Evolutionary conservation across 768 basidiomycete species (phyloP), one percentile per base, ranked within the genome.

Genomic region (Hebeloma cylindrosporum): DNA sequence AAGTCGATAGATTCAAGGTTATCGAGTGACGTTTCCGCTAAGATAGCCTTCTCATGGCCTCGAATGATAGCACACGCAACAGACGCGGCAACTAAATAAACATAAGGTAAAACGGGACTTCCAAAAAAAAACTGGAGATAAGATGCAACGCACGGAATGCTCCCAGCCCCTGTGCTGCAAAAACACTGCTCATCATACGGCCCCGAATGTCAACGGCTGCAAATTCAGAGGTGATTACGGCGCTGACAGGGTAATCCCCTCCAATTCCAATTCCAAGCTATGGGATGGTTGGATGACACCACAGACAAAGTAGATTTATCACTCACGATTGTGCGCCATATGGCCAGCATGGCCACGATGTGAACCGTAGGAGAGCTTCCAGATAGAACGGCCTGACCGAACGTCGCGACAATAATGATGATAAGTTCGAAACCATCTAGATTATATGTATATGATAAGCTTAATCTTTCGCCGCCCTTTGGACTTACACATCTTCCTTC

Each of bases 191-290:
- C 89, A 95, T 93, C 65, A 95, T 80, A 17, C 91, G 75, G 33
- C 92, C 92, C 52, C 92, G 80, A 36, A 73, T 80, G 30, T 77
- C 77, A 13, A 83, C 85, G 0, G 88, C 74, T 1, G 92, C 85
- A 54, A 93, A 95, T 60, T 95, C 92, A 23, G 88, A 91, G 3
- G 91, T 83, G 57, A 94, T 93, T 56, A 91, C 84, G 13, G 92
- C 86, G 40, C 78, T 81, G 0, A 93, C 62, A 5, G 92, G 92
- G 60, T 94, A 93, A 56, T 94, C 92, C 11, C 92, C 92, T 4
- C 91, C 92, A 13, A 93, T 88, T 4, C 92, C 91, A 2, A 92
- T n/a, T n/a, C n/a, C n/a, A n/a, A n/a, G n/a, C n/a, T n/a, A n/a
- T n/a, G n/a, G n/a, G n/a, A n/a, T n/a, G n/a, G n/a, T n/a, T n/a